Conservation (phyloP, 768 basidiomycete species). For the Mycena metata region DNA sequence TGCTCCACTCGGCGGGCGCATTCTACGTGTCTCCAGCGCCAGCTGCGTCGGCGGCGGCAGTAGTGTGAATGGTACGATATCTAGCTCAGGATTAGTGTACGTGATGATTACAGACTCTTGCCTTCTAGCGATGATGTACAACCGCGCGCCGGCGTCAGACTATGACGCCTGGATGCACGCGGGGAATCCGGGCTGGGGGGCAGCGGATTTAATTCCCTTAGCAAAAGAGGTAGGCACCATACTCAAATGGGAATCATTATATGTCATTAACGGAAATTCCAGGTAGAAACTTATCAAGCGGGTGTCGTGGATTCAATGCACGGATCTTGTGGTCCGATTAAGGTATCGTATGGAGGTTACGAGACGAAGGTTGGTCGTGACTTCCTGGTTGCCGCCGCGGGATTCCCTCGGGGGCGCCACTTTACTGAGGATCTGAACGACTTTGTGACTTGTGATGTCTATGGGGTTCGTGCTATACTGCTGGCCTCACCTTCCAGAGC, state of each 20-base stretch:
- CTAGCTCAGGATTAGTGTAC: too few species aligned
- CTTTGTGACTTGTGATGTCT: slow-evolving; percentile 57
- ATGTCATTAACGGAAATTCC: too few species aligned
- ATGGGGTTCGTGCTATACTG: too few species aligned
- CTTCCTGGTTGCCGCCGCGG: slow-evolving; percentile 59
- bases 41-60: slow-evolving; percentile 50
- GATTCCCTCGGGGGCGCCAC: slow-evolving; percentile 60
- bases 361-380: slow-evolving; percentile 57
- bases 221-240: too few species aligned
- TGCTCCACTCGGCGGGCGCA: not conserved
- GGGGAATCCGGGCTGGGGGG: slow-evolving; percentile 18
- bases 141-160: slow-evolving; percentile 6
- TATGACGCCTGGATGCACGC: slow-evolving; percentile 14
- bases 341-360: slow-evolving; percentile 57
- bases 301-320: slow-evolving; percentile 59
- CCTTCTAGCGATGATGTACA: slow-evolving; percentile 7
- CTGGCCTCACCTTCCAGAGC: too few species aligned
- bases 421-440: slow-evolving; percentile 62
- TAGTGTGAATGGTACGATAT: slow-evolving; percentile 19
- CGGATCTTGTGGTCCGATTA: slow-evolving; percentile 63
- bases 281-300: slow-evolving; percentile 47
- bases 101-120: too few species aligned
- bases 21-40: not conserved
- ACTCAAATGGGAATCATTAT: too few species aligned
- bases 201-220: slow-evolving; percentile 8